Conservation (phyloP, 2,329 filamentous ascomycete genomes). For the Colletotrichum eleusines region DNA sequence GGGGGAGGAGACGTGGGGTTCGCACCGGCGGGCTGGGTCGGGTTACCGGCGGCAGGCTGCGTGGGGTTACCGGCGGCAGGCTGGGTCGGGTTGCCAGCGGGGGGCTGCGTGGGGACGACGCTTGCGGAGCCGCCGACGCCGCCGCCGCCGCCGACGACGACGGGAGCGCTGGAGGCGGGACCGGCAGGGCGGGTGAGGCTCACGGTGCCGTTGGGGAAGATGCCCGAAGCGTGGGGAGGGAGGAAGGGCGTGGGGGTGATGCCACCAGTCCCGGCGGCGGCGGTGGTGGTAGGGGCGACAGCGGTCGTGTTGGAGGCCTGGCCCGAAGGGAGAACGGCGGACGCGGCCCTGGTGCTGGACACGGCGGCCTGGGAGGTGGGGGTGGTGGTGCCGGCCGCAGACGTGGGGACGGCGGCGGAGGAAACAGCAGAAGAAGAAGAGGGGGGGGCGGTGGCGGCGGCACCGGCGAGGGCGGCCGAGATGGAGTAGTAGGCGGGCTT, state of each 20-base stretch:
- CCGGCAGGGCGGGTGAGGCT: slow-evolving; percentile 1
- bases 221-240: not conserved
- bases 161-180: not conserved
- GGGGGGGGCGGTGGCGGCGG: slow-evolving; percentile 37
- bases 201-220: slow-evolving; percentile 6
- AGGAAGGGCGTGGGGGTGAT: not conserved
- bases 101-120: no score
- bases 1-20: not conserved
- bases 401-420: not conserved
- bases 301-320: not conserved
- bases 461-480: slow-evolving; percentile 50
- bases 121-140: not conserved
- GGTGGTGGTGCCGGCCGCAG: slow-evolving; percentile 2
- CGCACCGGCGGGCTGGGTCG: not conserved
- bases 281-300: not conserved
- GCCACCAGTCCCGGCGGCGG: not conserved
- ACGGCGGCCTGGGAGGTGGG: not conserved
- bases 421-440: not conserved
- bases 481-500: slow-evolving; percentile 56
- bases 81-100: no score
- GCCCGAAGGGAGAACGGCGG: not conserved
- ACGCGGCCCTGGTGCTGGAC: not conserved
- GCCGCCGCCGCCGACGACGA: not conserved
- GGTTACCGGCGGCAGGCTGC: not conserved
- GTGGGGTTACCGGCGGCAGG: not conserved